phyloP scores from a whole-genome alignment of 805 yeast genomes.

The Candida vartiovaarae region DNA sequence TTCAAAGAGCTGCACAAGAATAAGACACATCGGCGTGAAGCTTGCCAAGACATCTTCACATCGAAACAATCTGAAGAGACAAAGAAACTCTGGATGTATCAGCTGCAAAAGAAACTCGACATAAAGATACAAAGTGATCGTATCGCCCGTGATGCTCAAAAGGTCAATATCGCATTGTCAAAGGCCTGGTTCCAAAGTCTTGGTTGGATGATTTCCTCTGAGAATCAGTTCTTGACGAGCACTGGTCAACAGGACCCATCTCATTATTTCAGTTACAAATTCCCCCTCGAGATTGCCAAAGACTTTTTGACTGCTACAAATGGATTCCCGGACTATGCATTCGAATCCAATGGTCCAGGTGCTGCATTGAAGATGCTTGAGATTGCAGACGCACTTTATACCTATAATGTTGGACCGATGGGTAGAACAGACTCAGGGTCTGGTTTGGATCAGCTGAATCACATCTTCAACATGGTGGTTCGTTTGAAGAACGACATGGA shows the following conservation, averaged over 20 bases:
- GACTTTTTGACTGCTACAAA: slow-evolving; percentile 13
- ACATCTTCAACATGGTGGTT: slow-evolving; percentile 14
- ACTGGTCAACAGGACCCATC: slow-evolving; percentile 8
- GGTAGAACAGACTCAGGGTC: slow-evolving; percentile 6
- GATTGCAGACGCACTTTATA: slow-evolving; percentile 19
- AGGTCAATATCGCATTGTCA: slow-evolving; percentile 17
- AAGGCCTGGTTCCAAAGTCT: slow-evolving; percentile 21
- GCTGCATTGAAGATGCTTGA: slow-evolving; percentile 18
- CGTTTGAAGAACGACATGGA: slow-evolving; percentile 17
- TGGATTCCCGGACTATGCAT: slow-evolving; percentile 19
- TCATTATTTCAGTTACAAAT: slow-evolving; percentile 15
- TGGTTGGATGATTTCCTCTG: slow-evolving; percentile 20
- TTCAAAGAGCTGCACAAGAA: slow-evolving; percentile 18
- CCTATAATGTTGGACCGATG: slow-evolving; percentile 12
- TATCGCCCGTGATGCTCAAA: slow-evolving; percentile 17
- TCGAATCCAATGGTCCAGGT: slow-evolving; percentile 22
- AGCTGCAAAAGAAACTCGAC: slow-evolving; percentile 16
- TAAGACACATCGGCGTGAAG: slow-evolving; percentile 5
- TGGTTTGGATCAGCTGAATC: slow-evolving; percentile 15
- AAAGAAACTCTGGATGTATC: slow-evolving; percentile 18
- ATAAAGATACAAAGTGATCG: slow-evolving; percentile 6
- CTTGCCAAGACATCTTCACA: slow-evolving; percentile 10
- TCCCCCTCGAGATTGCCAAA: slow-evolving; percentile 18
- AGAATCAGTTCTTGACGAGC: slow-evolving; percentile 14
- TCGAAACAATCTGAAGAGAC: slow-evolving; percentile 11